A percentile compares a stretch with the other conserved stretches of the same genome.
phyloP scores from a whole-genome alignment of 108 stramenopile genomes.

The Mediolabrus comicus region DNA sequence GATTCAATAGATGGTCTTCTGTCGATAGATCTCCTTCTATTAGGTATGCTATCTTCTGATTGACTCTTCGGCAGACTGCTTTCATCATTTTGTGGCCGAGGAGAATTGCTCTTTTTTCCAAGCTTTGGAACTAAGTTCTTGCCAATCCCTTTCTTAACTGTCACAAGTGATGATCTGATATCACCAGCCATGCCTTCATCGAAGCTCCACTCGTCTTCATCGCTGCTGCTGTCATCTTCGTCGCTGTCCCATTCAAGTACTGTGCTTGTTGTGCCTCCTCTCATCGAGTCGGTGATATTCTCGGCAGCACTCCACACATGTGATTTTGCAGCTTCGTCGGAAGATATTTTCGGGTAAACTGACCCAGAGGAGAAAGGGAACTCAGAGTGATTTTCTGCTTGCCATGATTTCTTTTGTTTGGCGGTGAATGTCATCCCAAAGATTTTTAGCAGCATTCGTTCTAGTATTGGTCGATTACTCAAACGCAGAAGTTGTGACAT shows the following conservation, averaged over 20 bases:
- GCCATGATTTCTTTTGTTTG: conserved; percentile 26
- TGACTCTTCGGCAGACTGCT: too few relatives aligned
- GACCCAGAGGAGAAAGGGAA: conserved; percentile 73
- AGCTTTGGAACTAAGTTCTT: too few relatives aligned
- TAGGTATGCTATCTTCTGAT: neutral
- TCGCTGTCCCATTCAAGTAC: conserved; percentile 1
- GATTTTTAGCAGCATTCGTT: neutral
- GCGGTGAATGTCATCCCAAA: conserved; percentile 3
- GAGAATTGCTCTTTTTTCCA: too few relatives aligned
- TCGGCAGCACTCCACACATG: conserved; percentile 15
- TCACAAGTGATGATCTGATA: neutral
- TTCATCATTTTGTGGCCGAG: too few relatives aligned
- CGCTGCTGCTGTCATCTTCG: neutral
- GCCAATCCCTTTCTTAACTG: neutral
- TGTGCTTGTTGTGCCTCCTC: neutral
- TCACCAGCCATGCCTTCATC: neutral
- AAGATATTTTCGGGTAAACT: conserved; percentile 60
- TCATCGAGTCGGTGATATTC: conserved; percentile 1
- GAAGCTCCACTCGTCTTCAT: neutral
- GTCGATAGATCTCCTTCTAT: neutral
- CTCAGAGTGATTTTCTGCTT: conserved; percentile 54
- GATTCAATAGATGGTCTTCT: neutral
- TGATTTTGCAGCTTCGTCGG: conserved; percentile 49
- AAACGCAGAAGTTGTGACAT: neutral
- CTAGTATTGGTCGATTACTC: conserved; percentile 1